These are phyloP conservation scores for Alternaria ventricosa DNA, from an alignment of 2,329 filamentous ascomycete genomes.

Conservation along the genomic window DNA sequence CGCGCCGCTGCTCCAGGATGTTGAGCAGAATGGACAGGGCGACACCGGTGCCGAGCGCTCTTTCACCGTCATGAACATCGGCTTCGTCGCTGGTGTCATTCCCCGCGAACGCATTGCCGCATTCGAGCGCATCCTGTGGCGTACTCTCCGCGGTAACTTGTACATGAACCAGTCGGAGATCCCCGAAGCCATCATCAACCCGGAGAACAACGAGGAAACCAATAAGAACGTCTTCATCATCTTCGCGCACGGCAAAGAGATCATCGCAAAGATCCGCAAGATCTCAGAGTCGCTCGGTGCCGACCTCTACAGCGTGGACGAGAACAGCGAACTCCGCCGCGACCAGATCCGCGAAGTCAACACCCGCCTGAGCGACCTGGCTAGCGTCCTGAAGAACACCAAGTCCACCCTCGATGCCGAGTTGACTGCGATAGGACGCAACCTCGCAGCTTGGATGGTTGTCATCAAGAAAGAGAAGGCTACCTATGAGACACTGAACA, in stretches of 20 bases:
- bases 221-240: conserved; percentile 99
- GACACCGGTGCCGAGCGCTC: conserved; percentile 75
- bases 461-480: conserved; percentile 98
- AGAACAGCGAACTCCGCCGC: conserved; percentile 92
- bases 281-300: conserved; percentile 97
- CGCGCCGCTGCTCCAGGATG: conserved; percentile 88
- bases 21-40: conserved; percentile 81
- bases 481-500: conserved; percentile 92
- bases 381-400: conserved; percentile 92
- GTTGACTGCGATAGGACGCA: conserved; percentile 90
- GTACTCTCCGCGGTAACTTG: conserved; percentile 93
- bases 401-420: conserved; percentile 93
- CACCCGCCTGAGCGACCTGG: conserved; percentile 85
- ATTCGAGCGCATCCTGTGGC: conserved; percentile 97
- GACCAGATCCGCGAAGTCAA: conserved; percentile 99
- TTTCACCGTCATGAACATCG: conserved; percentile 98
- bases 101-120: conserved; percentile 89
- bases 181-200: conserved; percentile 88
- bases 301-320: conserved; percentile 94
- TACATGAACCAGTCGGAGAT: conserved; percentile 99
- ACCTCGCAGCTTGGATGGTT: conserved; percentile 95
- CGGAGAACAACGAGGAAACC: conserved; percentile 87
- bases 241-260: conserved; percentile 97
- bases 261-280: conserved; percentile 97
- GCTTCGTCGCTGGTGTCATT: conserved; percentile 96